Evolutionary conservation across 2,329 filamentous ascomycete species (phyloP).

Genomic region (Lasiodiplodia theobromae): DNA sequence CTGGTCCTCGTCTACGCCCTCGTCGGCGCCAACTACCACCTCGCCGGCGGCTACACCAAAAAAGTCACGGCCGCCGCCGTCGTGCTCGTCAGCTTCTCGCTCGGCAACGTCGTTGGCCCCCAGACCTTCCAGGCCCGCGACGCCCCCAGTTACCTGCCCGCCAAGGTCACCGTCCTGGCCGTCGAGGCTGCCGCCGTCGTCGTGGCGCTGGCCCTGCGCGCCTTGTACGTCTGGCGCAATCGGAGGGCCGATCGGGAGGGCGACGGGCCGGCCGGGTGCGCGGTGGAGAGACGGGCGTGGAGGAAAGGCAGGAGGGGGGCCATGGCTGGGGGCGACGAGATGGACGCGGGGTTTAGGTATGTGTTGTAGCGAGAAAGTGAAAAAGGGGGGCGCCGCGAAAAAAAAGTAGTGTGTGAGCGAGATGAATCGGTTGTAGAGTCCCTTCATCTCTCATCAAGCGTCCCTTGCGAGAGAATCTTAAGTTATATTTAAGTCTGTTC

Average conservation of each 20-base stretch:
- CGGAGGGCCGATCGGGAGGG: not conserved
- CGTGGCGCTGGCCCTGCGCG: not conserved
- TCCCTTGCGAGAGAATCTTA: too few relatives aligned
- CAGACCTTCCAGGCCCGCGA: conserved; percentile 41
- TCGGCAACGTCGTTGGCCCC: conserved; percentile 51
- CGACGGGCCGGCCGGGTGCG: not conserved
- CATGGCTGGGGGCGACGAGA: not conserved
- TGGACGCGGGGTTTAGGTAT: conserved; percentile 13
- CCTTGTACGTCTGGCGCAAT: conserved; percentile 4
- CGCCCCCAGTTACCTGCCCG: conserved; percentile 43
- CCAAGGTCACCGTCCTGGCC: conserved; percentile 51
- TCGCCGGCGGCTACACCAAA: conserved; percentile 43
- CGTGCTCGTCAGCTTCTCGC: conserved; percentile 48
- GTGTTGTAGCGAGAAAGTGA: not conserved
- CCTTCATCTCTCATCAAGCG: too few relatives aligned
- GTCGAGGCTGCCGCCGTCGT: conserved; percentile 9
- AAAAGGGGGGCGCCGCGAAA: too few relatives aligned
- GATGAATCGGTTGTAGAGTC: too few relatives aligned
- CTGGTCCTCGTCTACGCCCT: conserved; percentile 16
- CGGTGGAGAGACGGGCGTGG: conserved; percentile 1
- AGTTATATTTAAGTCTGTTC: too few relatives aligned
- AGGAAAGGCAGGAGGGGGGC: not conserved
- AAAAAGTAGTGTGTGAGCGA: too few relatives aligned
- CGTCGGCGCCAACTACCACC: conserved; percentile 27
- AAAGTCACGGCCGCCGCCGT: conserved; percentile 46